Evolutionary conservation across 1,284 basidiomycete genomes (phyloP).

Genomic region (Trametes hirsuta): DNA sequence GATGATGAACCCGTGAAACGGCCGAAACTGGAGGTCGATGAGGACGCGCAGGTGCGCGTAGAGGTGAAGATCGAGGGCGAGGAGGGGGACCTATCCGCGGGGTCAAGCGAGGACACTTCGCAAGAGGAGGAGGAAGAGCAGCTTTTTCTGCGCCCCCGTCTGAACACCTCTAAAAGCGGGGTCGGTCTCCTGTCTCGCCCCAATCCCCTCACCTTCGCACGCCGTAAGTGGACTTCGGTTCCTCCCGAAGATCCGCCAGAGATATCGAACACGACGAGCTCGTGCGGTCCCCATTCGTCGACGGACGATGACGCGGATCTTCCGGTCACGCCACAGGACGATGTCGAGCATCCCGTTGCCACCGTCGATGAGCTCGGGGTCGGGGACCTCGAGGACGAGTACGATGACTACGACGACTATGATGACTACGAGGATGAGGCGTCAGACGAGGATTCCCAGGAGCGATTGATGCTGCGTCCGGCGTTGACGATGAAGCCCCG

Average conservation of each 20-base stretch:
- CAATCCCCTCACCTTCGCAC: constrained; percentile 40
- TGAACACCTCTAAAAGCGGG: constrained; percentile 25
- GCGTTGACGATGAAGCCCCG: constrained; percentile 21
- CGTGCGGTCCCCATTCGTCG: constrained; percentile 14
- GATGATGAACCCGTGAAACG: constrained; percentile 16
- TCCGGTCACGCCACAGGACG: constrained; percentile 29
- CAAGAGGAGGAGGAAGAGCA: constrained; percentile 25
- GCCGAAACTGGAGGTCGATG: background rate
- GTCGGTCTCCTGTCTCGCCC: constrained; percentile 31
- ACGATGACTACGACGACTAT: constrained; percentile 9
- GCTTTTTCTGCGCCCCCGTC: constrained; percentile 22
- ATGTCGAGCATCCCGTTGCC: constrained; percentile 9
- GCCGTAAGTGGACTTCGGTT: constrained; percentile 37
- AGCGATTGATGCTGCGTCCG: constrained; percentile 35
- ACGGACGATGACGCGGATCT: constrained; percentile 29
- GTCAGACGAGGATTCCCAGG: constrained; percentile 25
- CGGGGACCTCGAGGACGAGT: constrained; percentile 19
- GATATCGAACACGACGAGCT: constrained; percentile 4
- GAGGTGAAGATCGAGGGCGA: constrained; percentile 22
- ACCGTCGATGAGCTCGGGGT: constrained; percentile 1
- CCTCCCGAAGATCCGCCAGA: constrained; percentile 23
- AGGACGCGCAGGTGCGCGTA: constrained; percentile 11
- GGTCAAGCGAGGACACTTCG: constrained; percentile 28
- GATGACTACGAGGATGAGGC: constrained; percentile 38
- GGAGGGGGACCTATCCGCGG: constrained; percentile 24